A percentile compares a stretch with the other conserved stretches of the same genome.
Conservation (phyloP, 371 early-diverging fungal species). For the Lichtheimia corymbifera region DNA sequence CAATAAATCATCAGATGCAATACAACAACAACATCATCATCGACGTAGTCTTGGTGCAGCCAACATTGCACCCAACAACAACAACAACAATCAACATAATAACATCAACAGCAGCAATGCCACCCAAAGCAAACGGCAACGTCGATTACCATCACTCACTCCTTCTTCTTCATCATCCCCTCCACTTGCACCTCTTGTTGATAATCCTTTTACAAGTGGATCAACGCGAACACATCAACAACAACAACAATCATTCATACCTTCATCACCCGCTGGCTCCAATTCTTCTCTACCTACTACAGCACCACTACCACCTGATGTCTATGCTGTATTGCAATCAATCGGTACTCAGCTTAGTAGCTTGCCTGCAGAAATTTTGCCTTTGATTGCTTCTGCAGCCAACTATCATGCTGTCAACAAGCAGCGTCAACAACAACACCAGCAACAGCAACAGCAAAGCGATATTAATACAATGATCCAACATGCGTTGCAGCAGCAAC, state of each 20-base stretch:
- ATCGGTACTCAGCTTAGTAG: slow-evolving; percentile 24
- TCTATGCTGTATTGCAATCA: slow-evolving; percentile 18
- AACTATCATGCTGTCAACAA: slow-evolving; percentile 24
- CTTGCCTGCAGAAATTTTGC: slow-evolving; percentile 24
- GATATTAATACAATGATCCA: slow-evolving; percentile 2
- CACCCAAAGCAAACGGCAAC: slow-evolving; percentile 1
- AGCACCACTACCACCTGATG: slow-evolving; percentile 8
- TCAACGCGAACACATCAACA: slow-evolving; percentile 5
- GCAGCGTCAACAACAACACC: slow-evolving; percentile 18
- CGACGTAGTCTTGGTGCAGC: slow-evolving; percentile 4
- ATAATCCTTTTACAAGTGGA: not conserved
- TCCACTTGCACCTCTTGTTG: not conserved
- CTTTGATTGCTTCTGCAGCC: slow-evolving; percentile 25
- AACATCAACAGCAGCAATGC: not conserved
- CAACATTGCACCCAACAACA: slow-evolving; percentile 2
- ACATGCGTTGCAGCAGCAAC: slow-evolving; percentile 13
- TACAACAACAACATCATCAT: not conserved
- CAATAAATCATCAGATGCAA: not conserved
- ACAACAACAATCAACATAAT: not conserved
- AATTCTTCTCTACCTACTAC: not conserved
- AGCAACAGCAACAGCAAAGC: slow-evolving; percentile 8
- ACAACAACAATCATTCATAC: not conserved
- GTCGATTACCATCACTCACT: slow-evolving; percentile 4
- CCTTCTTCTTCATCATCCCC: slow-evolving; percentile 23
- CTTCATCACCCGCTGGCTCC: slow-evolving; percentile 4